Base-by-base conservation (phyloP, 1,284 basidiomycete genomes). In the Irpex rosettiformis region DNA sequence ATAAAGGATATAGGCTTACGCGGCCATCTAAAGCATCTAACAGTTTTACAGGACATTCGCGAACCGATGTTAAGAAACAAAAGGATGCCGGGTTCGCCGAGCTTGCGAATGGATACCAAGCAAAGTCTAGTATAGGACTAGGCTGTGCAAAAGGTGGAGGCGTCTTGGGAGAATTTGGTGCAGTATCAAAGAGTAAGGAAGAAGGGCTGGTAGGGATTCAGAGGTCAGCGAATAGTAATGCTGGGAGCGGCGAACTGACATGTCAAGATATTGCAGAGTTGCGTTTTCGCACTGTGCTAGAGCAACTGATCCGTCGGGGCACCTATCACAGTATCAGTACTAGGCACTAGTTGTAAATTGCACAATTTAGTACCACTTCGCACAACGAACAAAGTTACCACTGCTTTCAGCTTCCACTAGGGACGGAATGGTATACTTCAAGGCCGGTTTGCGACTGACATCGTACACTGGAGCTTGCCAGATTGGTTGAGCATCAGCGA, bases 21-120 rank as follows among this genome's bases (percentile, higher is more conserved):
- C 88, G 76, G 30, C 93, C 92, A 69, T 89, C 84, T 0, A 73
- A 75, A 0, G 84, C 94, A 66, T 96, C 92, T 1, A 96, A 72
- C 5, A 96, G 77, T 62, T 89, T 88, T 1, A 96, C 83, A 0
- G 93, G 93, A 59, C 83, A 83, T 69, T 95, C 93, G 8, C 91
- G 80, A 3, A 94, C 83, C 4, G 91, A 91, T 0, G 89, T 81
- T 1, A 91, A 76, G 66, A 94, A 93, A 72, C 94, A 96, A 70
- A 83, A 94, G 1, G 85, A 78, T 0, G 85, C 81, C 1, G 85
- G 82, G 52, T 84, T 76, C 4, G 69, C 66, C 0, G 72, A 63
- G 4, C 83, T 83, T 0, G 93, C 92, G 0, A 80, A 78, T 0
- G 93, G 93, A 67, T 89, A 96, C 94, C 94, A 96, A 4, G 77